Conservation (phyloP, 2,329 filamentous ascomycete species). For the Xylaria sp. region DNA sequence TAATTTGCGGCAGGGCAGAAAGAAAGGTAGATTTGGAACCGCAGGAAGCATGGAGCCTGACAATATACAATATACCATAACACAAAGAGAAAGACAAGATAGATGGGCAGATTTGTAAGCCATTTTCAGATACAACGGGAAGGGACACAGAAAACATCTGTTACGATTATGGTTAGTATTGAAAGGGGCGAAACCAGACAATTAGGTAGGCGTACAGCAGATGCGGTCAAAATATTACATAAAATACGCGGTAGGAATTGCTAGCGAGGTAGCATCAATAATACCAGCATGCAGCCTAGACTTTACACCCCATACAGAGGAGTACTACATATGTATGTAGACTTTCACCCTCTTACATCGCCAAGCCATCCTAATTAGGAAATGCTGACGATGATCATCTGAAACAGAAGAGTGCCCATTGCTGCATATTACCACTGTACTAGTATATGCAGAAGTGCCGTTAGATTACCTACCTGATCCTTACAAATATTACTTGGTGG, state of each 20-base stretch:
- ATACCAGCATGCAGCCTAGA: background rate
- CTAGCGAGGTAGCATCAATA: background rate
- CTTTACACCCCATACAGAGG: background rate
- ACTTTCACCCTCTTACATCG: background rate
- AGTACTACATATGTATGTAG: too few relatives aligned
- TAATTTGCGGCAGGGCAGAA: slow-evolving; percentile 4
- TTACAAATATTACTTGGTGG: background rate
- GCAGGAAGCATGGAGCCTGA: slow-evolving; percentile 12
- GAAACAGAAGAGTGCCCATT: slow-evolving; percentile 4
- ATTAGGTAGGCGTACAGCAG: background rate
- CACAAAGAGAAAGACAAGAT: background rate
- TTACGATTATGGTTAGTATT: background rate
- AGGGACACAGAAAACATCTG: background rate
- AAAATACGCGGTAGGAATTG: background rate
- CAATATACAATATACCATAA: slow-evolving; percentile 19
- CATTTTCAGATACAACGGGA: slow-evolving; percentile 19
- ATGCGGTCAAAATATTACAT: background rate
- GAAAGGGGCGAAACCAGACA: background rate
- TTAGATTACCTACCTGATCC: background rate
- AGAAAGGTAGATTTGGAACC: slow-evolving; percentile 10
- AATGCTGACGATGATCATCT: slow-evolving; percentile 10
- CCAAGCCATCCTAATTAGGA: slow-evolving; percentile 4
- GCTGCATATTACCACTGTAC: background rate
- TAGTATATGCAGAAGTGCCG: background rate
- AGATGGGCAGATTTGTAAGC: background rate